Base-by-base conservation (phyloP, 1,139 yeast genomes). In the Suhomyces anneliseae region DNA sequence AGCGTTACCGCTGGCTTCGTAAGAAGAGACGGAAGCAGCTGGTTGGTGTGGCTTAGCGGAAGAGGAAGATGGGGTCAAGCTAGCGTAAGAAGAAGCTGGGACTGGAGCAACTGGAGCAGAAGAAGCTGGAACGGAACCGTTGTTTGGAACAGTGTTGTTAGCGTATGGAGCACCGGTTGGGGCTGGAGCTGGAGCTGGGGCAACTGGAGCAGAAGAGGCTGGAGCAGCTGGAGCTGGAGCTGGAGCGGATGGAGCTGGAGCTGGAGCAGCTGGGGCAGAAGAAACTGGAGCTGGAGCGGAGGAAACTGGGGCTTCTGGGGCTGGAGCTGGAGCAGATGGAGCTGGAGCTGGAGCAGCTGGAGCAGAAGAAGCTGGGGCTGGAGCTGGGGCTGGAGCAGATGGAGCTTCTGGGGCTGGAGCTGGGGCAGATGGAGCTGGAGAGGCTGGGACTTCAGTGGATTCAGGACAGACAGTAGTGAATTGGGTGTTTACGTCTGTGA, bases 1-100 rank as follows among this genome's bases (percentile, higher is more conserved):
- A 53, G 48, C 51, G 39, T 42, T 48, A 41, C 59, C 64, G 43
- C 54, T 58, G 38, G 38, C 46, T 39, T 38, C 40, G 42, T 43
- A 39, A 37, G 48, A 27, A 33, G 44, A 27, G 33, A 53, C 50
- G 15, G 46, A n/a, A 27, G 43, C 48, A 15, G 27, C 40, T 14
- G 42, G 32, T 11, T 27, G 33, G 34, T 29, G 26, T 27, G 34
- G 27, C 42, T 35, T 27, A 10, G 43, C 34, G 14, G 41, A 34
- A 24, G 38, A 11, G 12, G 48, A 40, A 7, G 42, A 29, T n/a
- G 42, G 38, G n/a, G 34, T 14, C 26, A 11, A 14, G 24, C n/a
- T 14, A 19, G 8, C 26, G 10, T 27, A 34, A 6, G 39, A 24
- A 12, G 43, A 29, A 26, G 42, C 11, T 4, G 40, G n/a, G 27